Percentiles rank a stretch among this genome's conserved stretches.
Evolutionary conservation across 148 eudicot species (phyloP).

Genomic region (Rhododendron vialii): DNA sequence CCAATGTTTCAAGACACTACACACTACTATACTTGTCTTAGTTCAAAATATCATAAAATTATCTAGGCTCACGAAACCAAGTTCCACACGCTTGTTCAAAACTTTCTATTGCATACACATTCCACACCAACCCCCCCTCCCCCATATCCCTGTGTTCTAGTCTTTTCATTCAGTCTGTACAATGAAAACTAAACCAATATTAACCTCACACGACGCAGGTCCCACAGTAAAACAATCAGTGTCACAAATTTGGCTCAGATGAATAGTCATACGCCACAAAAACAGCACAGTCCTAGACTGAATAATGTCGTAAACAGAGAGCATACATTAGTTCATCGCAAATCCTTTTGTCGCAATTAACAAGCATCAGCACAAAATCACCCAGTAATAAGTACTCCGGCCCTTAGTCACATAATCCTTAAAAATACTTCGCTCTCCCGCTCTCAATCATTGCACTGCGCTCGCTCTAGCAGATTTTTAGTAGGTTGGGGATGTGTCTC

Average conservation of each 20-base stretch:
- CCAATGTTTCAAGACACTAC: not conserved
- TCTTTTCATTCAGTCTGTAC: not conserved
- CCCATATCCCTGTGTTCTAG: not conserved
- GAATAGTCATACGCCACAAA: not conserved
- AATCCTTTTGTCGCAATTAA: not conserved
- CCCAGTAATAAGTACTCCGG: not conserved
- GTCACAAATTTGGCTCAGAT: not conserved
- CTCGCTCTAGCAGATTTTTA: not conserved
- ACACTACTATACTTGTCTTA: not conserved
- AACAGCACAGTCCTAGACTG: not conserved
- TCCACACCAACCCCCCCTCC: not conserved
- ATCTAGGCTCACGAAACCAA: not conserved
- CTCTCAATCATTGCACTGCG: not conserved
- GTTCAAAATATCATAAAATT: not conserved
- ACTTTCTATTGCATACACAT: not conserved
- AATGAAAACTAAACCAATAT: not conserved
- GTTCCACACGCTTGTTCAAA: not conserved
- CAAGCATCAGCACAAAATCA: not conserved
- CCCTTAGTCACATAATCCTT: too few relatives aligned
- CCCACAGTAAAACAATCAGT: not conserved
- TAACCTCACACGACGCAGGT: not conserved
- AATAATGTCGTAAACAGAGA: not conserved
- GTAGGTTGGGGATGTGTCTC: not conserved
- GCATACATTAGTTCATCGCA: not conserved
- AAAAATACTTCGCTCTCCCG: too few relatives aligned